Conservation (phyloP, 1,139 yeast species). For the Blastobotrys proliferans region DNA sequence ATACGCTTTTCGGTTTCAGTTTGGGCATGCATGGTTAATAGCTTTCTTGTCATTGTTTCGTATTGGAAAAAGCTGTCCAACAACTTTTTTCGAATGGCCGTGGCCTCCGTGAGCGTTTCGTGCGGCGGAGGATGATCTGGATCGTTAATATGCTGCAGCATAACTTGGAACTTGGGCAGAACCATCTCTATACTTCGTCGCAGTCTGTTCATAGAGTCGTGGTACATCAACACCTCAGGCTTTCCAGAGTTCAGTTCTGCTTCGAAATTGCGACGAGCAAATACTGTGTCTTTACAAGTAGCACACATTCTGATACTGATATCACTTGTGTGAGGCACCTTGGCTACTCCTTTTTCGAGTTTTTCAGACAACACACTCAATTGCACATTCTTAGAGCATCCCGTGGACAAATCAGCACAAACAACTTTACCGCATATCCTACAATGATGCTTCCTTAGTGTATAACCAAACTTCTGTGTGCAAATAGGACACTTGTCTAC, state of each 20-base stretch:
- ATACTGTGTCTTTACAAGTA: conserved; percentile 60
- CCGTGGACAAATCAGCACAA: conserved; percentile 60
- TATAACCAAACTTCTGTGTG: conserved; percentile 49
- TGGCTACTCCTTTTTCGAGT: conserved; percentile 23
- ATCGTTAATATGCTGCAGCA: conserved; percentile 34
- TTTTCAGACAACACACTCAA: conserved; percentile 45
- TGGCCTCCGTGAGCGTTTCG: conserved; percentile 35
- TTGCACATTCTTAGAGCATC: conserved; percentile 74
- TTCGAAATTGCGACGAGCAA: conserved; percentile 51
- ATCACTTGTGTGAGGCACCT: conserved; percentile 25
- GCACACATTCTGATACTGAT: conserved; percentile 56
- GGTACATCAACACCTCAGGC: conserved; percentile 30
- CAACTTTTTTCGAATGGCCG: conserved; percentile 40
- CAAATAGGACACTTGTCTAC: conserved; percentile 64
- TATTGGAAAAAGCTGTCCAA: conserved; percentile 44
- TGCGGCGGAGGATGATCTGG: conserved; percentile 32
- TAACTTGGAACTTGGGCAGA: conserved; percentile 42
- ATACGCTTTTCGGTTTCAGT: conserved; percentile 41
- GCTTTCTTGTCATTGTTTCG: conserved; percentile 42
- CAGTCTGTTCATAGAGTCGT: conserved; percentile 37
- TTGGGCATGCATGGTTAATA: conserved; percentile 32
- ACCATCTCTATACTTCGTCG: conserved; percentile 37
- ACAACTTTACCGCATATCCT: conserved; percentile 78
- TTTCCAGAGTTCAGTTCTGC: conserved; percentile 35
- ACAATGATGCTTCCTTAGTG: conserved; percentile 81